A percentile compares a stretch with the other conserved stretches of the same genome.
Conservation (phyloP, 129 eudicot genomes). For the Helianthus annuus region DNA sequence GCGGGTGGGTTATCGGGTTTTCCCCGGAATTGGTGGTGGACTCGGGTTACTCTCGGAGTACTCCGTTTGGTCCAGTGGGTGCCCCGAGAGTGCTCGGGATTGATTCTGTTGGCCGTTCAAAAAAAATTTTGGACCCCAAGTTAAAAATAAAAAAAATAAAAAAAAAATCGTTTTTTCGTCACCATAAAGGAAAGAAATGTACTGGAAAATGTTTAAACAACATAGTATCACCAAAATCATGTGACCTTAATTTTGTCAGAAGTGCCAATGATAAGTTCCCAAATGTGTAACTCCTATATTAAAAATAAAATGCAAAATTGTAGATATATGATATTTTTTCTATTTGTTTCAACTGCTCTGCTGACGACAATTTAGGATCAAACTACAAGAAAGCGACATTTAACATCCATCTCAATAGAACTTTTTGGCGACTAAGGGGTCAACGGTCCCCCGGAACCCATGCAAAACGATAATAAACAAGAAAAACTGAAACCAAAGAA, state of each 20-base stretch:
- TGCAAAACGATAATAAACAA: neutral
- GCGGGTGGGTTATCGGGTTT: too few species aligned
- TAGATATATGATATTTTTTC: neutral
- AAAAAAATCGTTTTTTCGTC: neutral
- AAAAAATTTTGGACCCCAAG: neutral
- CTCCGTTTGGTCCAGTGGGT: too few species aligned
- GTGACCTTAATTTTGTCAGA: neutral
- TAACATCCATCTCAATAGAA: too few species aligned
- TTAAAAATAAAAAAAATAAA: too few species aligned
- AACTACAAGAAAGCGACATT: neutral
- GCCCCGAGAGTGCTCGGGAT: too few species aligned
- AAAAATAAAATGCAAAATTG: neutral
- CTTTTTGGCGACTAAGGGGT: too few species aligned
- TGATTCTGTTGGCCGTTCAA: too few species aligned
- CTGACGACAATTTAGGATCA: neutral
- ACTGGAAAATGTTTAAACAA: neutral
- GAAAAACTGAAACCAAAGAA: neutral
- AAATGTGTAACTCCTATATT: constrained; percentile 7
- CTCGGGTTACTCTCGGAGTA: too few species aligned
- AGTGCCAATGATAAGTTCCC: neutral
- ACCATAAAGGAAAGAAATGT: neutral
- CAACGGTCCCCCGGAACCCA: too few species aligned
- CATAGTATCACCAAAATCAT: constrained; percentile 3
- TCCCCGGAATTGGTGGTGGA: too few species aligned
- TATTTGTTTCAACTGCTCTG: too few species aligned